phyloP scores from a whole-genome alignment of 805 yeast genomes.

The Myxozyma vanderwaltii region DNA sequence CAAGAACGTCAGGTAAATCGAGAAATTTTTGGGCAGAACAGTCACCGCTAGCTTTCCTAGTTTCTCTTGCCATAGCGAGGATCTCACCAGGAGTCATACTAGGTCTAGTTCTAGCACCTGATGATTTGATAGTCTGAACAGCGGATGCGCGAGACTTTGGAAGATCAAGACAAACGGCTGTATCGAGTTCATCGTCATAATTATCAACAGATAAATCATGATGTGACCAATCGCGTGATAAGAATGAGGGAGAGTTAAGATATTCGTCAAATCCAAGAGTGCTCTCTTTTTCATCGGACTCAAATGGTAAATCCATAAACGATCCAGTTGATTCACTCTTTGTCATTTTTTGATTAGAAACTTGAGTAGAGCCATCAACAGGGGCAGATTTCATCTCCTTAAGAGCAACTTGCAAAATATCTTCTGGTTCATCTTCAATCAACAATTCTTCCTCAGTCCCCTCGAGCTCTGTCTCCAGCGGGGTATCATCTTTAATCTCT shows the following conservation, averaged over 20 bases:
- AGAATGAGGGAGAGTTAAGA: conserved; percentile 18
- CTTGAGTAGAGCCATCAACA: not conserved
- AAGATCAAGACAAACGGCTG: not conserved
- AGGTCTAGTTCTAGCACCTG: conserved; percentile 26
- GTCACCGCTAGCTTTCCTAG: conserved; percentile 25
- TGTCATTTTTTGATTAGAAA: not conserved
- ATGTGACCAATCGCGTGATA: conserved; percentile 19
- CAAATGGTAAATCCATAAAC: conserved; percentile 19
- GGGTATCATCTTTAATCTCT: not conserved
- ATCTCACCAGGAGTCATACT: conserved; percentile 29
- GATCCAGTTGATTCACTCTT: conserved; percentile 7
- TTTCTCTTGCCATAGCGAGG: conserved; percentile 11
- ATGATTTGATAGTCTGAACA: conserved; percentile 23
- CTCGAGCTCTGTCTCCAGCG: not conserved
- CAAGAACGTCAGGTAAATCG: conserved; percentile 11
- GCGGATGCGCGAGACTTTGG: conserved; percentile 1
- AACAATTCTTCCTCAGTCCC: not conserved
- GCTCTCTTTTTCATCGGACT: conserved; percentile 2
- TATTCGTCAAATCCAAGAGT: conserved; percentile 30
- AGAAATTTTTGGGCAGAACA: conserved; percentile 9
- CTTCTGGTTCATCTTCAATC: not conserved
- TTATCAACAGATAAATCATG: not conserved
- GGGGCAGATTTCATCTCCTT: not conserved
- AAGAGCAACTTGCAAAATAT: not conserved
- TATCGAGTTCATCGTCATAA: conserved; percentile 1